Evolutionary conservation across 352 stramenopile species (phyloP), one percentile per base, ranked within the genome.

Genomic region (Globisporangium solare): DNA sequence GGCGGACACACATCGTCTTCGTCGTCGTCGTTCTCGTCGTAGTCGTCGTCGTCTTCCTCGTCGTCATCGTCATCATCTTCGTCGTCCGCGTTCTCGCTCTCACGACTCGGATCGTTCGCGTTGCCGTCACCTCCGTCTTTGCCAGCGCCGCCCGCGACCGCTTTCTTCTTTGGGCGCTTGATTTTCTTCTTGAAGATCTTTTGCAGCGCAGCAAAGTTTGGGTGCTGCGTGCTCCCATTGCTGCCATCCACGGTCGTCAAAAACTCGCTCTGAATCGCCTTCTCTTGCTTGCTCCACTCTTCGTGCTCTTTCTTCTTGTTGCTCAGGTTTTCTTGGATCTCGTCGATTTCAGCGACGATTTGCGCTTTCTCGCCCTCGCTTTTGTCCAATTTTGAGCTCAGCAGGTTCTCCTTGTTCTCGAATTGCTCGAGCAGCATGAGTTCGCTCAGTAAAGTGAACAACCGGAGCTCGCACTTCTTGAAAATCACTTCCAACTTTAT

Each of bases 161-260:
- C n/a, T 42, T 85, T 81, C 64, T 94, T 94, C 73, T 97, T 98
- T 2, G 72, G 60, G 7, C 92, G 73, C 58, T 97, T 98, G 54
- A 98, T 89, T 53, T 96, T 96, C 51, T 91, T 86, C 51, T 84
- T 87, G 64, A 96, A 97, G 27, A 97, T 88, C 71, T 96, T 96
- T 35, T 94, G 79, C 22, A 98, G 63, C 39, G 70, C 72, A 12
- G 71, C 60, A 52, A 89, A 83, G 50, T 74, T 88, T 17, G 82
- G 72, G 42, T 95, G 86, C 51, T 69, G 60, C 1, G 57, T 48
- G 40, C 84, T 58, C 32, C 74, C 56, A 22, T 57, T 64, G 1
- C 51, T 63, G 22, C 89, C 74, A 52, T 93, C 89, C 12, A 92
- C 81, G 1, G 89, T 68, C 22, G 67, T 60, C 12, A 88, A 55